These are phyloP conservation scores for Hypoxylon rubiginosum DNA, from an alignment of 2,329 filamentous ascomycete species.

Conservation along the genomic window DNA sequence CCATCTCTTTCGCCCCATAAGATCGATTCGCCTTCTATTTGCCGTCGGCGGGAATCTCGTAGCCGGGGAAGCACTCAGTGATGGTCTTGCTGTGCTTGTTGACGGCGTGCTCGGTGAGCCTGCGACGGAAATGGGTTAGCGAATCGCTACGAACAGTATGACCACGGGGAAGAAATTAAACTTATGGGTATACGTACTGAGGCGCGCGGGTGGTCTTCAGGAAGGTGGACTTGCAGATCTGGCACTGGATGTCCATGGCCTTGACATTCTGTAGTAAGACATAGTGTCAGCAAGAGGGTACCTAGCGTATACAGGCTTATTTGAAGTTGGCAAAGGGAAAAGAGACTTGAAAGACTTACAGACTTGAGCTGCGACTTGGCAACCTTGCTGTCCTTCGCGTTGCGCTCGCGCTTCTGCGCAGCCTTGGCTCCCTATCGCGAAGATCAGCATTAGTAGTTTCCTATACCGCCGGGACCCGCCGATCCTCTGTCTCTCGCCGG, in stretches of 20 bases:
- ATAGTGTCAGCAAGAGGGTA: constrained; percentile 11
- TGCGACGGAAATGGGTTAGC: constrained; percentile 46
- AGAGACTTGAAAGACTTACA: constrained; percentile 59
- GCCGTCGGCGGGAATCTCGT: constrained; percentile 40
- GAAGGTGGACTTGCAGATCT: constrained; percentile 82
- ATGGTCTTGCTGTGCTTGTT: constrained; percentile 84
- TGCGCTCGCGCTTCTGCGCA: constrained; percentile 80
- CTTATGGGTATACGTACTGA: constrained; percentile 64
- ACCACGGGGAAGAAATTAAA: neutral
- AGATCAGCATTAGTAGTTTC: constrained; percentile 16
- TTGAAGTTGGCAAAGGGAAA: neutral
- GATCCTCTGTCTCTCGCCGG: constrained; percentile 8
- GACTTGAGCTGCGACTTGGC: constrained; percentile 78
- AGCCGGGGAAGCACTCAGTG: constrained; percentile 77
- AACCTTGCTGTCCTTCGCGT: constrained; percentile 70
- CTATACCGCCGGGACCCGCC: constrained; percentile 17
- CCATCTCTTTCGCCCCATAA: constrained; percentile 9
- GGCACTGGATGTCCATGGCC: constrained; percentile 82
- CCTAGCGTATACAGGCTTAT: constrained; percentile 9
- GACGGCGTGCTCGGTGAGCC: constrained; percentile 76
- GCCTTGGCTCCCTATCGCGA: constrained; percentile 71
- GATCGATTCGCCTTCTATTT: constrained; percentile 14
- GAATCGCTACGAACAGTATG: neutral
- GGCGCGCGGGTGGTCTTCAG: constrained; percentile 81
- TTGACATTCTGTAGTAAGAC: constrained; percentile 70